Base-by-base conservation (phyloP, 371 early-diverging fungal genomes). In the Mortierella sp. region DNA sequence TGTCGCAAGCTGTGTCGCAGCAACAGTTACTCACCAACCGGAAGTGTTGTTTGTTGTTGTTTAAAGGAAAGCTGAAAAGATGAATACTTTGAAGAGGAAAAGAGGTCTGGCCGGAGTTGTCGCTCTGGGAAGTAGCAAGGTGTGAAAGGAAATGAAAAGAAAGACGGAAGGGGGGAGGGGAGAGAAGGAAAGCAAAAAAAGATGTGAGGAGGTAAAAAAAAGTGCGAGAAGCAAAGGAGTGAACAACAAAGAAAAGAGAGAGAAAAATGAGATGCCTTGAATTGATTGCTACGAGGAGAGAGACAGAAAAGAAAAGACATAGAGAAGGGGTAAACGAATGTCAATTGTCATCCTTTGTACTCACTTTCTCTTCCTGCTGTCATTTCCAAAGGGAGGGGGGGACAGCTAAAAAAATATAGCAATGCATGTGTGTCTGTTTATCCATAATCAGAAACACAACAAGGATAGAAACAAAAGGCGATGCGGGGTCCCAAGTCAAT, bases 251-350 rank as follows among this genome's bases (percentile, higher is more conserved):
- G 19, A n/a, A 34, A 48, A 57, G 16, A 50, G 72, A 58, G 19
- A 52, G 21, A 63, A n/a, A 19, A n/a, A 21, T 24, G 42, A 50
- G 44, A 31, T 58, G n/a, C n/a, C 63, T 57, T 48, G 65, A 42
- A 57, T 60, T 45, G 57, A 45, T 45, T 74, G 63, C 47, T 26
- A 47, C 21, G 54, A 31, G 76, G 70, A 38, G 70, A 68, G 52
- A 34, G 31, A 24, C 26, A 52, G 70, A 65, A 14, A 52, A 52
- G 50, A 28, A 52, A 42, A 42, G 52, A 50, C 21, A 11, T 31
- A 19, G 63, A 34, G 63, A 60, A 60, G 63, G 34, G 34, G 63
- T 19, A 63, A 21, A 16, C 42, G 58, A 73, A n/a, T 6, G 31
- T 8, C 47, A 55, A 34, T 19, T 31, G 28, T 45, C 45, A 48